Evolutionary conservation across 345 rosid species (phyloP), one percentile per base, ranked within the genome.

Genomic region (Arabidopsis suecica): DNA sequence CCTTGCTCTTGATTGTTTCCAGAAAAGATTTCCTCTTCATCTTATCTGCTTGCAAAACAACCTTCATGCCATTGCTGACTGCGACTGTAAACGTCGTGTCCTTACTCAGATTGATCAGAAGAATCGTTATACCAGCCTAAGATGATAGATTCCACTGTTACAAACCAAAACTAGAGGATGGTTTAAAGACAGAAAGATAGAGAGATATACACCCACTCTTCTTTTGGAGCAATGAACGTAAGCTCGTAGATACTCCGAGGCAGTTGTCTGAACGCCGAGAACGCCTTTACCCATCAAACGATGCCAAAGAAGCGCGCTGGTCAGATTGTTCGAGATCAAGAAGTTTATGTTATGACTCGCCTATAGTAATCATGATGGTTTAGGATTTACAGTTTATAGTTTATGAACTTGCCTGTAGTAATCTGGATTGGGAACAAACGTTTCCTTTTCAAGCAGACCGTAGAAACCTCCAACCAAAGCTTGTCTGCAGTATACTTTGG

Each of bases 241-340:
- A 54, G 84, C 47, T 33, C 90, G 91, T 58, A 95, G 83, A 72
- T 68, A 84, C 44, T 90, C 79, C 3, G 91, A 87, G 38, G 86
- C 85, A 69, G 86, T 69, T 2, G 82, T 83, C 60, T 75, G 83
- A 50, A 88, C 83, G 44, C 81, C 80, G 40, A 95, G 87, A 67
- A 90, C 96, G 12, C 84, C 87, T 83, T 83, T 91, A 40, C 99
- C 97, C 97, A 94, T 94, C 58, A 94, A 89, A 51, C 84, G 93
- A 80, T 94, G 96, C 97, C 98, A 94, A 32, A 94, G 84, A 84
- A 94, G 96, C 2, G 93, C 98, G 40, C 97, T 94, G 77, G 72
- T 80, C 16, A 12, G 59, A 34, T 7, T 16, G 36, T 28, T 5
- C 16, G 0, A 18, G 55, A 34, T 22, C 60, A 23, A 48, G 4